Conservation (phyloP, 2,329 filamentous ascomycete genomes). For the Atkinsonella hypoxylon region DNA sequence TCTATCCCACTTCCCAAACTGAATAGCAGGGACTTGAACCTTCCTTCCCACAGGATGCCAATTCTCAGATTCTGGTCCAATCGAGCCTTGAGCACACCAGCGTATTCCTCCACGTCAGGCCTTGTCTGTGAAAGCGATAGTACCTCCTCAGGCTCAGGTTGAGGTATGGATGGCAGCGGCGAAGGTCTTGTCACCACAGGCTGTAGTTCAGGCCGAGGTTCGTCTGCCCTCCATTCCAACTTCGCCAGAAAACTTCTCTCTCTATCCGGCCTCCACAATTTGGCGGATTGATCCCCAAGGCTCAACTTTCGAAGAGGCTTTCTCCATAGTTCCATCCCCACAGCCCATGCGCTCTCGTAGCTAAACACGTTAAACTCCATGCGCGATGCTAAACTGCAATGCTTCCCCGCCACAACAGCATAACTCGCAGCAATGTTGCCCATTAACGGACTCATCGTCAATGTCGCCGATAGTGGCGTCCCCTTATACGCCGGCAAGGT, state of each 20-base stretch:
- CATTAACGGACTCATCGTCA: conserved; percentile 90
- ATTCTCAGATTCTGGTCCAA: conserved; percentile 82
- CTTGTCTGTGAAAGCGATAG: conserved; percentile 10
- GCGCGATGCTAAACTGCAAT: conserved; percentile 74
- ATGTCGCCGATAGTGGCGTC: conserved; percentile 83
- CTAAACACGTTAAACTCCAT: conserved; percentile 98
- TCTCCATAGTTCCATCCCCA: conserved; percentile 90
- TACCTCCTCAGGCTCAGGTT: not conserved
- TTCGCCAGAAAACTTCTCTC: conserved; percentile 39
- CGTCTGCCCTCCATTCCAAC: conserved; percentile 36
- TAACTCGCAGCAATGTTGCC: conserved; percentile 87
- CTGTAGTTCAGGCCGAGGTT: conserved; percentile 24
- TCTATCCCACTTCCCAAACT: conserved; percentile 82
- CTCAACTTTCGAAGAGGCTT: conserved; percentile 34
- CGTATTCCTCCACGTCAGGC: conserved; percentile 50
- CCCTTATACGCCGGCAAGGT: conserved; percentile 71
- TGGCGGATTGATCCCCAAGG: conserved; percentile 21
- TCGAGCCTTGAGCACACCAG: conserved; percentile 80
- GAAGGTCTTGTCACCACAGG: not conserved
- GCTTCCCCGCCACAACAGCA: conserved; percentile 72
- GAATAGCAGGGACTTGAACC: conserved; percentile 84
- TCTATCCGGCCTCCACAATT: not conserved
- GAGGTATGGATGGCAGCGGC: not conserved
- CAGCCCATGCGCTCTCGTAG: conserved; percentile 87
- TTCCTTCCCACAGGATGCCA: conserved; percentile 82